Conservation (phyloP, 257 asterid species). For the Vinca minor region DNA sequence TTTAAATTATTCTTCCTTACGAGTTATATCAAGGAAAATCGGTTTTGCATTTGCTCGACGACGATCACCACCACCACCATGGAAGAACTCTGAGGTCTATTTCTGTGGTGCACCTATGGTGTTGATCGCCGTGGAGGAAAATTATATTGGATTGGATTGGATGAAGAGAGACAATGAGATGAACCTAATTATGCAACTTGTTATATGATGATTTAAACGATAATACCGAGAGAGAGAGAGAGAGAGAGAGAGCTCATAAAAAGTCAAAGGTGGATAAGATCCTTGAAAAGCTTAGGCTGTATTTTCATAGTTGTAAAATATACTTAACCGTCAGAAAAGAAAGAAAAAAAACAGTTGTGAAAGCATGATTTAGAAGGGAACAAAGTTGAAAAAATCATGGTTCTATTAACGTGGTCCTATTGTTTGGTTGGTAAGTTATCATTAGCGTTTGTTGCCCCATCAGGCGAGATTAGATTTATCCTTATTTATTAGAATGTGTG, state of each 20-base stretch:
- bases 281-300: slow-evolving; percentile 3
- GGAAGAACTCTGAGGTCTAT: neutral
- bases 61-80: slow-evolving; percentile 4
- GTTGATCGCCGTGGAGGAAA: slow-evolving; percentile 38
- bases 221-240: slow-evolving; percentile 13
- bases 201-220: slow-evolving; percentile 7
- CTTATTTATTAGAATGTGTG: too few species aligned
- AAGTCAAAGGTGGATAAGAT: slow-evolving; percentile 31
- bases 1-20: neutral
- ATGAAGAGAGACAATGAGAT: slow-evolving; percentile 40
- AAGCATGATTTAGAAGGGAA: too few species aligned
- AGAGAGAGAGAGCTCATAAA: slow-evolving; percentile 8
- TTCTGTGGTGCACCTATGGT: slow-evolving; percentile 23
- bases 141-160: slow-evolving; percentile 4
- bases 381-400: too few species aligned
- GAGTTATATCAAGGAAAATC: neutral
- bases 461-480: too few species aligned
- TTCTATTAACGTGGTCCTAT: too few species aligned
- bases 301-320: too few species aligned
- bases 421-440: too few species aligned
- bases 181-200: slow-evolving; percentile 15
- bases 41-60: slow-evolving; percentile 12
- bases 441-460: too few species aligned
- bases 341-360: too few species aligned
- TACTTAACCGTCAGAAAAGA: too few species aligned